phyloP scores from a whole-genome alignment of 768 basidiomycete genomes.

The Tubosaeta sp. region DNA sequence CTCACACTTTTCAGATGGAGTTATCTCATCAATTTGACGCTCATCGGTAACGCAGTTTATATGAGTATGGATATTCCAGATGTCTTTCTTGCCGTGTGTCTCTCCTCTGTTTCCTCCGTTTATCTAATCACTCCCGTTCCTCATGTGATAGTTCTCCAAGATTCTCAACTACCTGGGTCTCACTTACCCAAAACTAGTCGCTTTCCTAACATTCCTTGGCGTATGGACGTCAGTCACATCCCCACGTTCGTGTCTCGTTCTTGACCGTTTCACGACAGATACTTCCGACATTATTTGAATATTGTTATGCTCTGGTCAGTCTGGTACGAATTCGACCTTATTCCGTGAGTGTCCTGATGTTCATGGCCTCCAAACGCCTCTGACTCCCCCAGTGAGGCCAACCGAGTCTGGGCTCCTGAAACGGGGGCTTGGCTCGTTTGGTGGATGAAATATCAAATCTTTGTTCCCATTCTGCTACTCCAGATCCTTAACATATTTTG shows the following conservation, averaged over 20 bases:
- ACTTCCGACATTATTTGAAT: conserved; percentile 93
- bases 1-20: conserved; percentile 60
- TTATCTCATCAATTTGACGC: conserved; percentile 72
- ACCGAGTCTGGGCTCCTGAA: conserved; percentile 53
- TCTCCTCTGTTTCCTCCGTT: background rate
- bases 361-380: background rate
- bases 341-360: conserved; percentile 53
- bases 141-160: conserved; percentile 63
- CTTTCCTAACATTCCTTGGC: conserved; percentile 62
- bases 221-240: conserved; percentile 71
- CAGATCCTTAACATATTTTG: conserved; percentile 90
- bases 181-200: conserved; percentile 54
- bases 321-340: conserved; percentile 68
- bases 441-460: conserved; percentile 86
- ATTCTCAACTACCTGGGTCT: conserved; percentile 81
- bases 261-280: conserved; percentile 41
- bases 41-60: conserved; percentile 88
- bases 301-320: conserved; percentile 83
- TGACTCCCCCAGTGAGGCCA: conserved; percentile 40
- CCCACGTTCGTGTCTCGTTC: background rate
- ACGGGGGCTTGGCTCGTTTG: conserved; percentile 64
- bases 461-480: conserved; percentile 66
- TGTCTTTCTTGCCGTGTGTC: conserved; percentile 72
- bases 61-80: conserved; percentile 98
- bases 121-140: background rate